Evolutionary conservation across 768 basidiomycete species (phyloP), one percentile per base, ranked within the genome.

Genomic region (Panaeolus cyanescens): DNA sequence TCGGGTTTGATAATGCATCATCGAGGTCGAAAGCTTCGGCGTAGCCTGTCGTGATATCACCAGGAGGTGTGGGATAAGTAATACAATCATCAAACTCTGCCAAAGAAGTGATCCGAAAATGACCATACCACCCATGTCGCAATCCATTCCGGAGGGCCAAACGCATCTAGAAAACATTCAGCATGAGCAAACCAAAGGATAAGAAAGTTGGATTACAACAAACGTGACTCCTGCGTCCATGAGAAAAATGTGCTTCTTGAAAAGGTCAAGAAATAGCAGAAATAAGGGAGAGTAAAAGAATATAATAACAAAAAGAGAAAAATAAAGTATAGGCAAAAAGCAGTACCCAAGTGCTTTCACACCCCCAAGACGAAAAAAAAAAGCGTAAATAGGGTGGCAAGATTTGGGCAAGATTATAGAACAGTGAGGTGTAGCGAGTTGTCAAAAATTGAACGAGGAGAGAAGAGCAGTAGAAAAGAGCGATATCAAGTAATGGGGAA

Each of bases 41-140:
- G 39, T 20, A 42, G 3, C 17, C 45, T 50, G 45, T 5, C 8
- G 15, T 15, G 25, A 50, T 15, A 50, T 28, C 45, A 50, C 45
- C 45, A 4, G 4, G 45, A 50, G 45, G 25, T 50, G 45, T 3
- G 45, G 45, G 45, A 50, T 50, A 50, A 50, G 45, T 50, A 42
- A 50, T 50, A 50, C 9, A 50, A 50, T 50, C 25, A 50, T 50
- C 45, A 50, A 50, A 50, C 45, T 50, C 45, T 50, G 45, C 45
- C 9, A 50, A 50, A 25, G 17, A 12, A 13, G 45, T 50, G 12
- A 28, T 28, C 45, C 45, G 25, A 50, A 28, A 50, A 50, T 50
- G 30, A 28, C 19, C 45, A 50, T 50, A 50, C 45, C 45, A 50
- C 45, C 45, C 45, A 30, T 28, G 25, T 42, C 19, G 39, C 39